phyloP scores from a whole-genome alignment of 176 grass and related monocot genomes.

The Oryza glumipatula region DNA sequence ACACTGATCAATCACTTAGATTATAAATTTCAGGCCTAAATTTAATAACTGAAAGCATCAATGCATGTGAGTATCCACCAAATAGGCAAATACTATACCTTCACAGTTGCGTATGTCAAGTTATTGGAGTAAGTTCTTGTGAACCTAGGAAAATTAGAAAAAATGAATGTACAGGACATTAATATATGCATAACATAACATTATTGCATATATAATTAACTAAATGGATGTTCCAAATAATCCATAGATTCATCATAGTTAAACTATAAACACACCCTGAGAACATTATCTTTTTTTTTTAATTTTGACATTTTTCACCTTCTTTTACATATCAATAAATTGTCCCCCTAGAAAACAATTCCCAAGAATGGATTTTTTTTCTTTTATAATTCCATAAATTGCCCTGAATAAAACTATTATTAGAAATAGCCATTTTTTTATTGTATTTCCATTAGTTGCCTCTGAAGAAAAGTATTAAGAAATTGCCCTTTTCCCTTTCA shows the following conservation, averaged over 20 bases:
- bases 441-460: too few relatives aligned
- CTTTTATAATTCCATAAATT: too few relatives aligned
- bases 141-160: conserved; percentile 35
- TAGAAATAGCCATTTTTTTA: too few relatives aligned
- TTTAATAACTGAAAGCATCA: background rate
- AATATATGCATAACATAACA: background rate
- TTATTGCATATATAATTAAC: background rate
- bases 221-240: background rate
- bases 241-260: background rate
- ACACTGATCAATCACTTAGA: background rate
- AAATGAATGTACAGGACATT: background rate
- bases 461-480: too few relatives aligned
- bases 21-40: background rate
- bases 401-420: too few relatives aligned
- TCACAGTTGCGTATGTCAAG: conserved; percentile 70
- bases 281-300: background rate
- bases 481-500: too few relatives aligned
- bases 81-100: conserved; percentile 44
- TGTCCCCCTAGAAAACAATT: too few relatives aligned
- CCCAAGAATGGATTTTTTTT: too few relatives aligned
- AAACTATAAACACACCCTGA: background rate
- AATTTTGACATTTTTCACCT: too few relatives aligned
- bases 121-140: conserved; percentile 66
- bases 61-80: background rate
- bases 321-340: too few relatives aligned